Evolutionary conservation across 371 early-diverging fungal genomes (phyloP).

Genomic region (Zancudomyces culisetae): DNA sequence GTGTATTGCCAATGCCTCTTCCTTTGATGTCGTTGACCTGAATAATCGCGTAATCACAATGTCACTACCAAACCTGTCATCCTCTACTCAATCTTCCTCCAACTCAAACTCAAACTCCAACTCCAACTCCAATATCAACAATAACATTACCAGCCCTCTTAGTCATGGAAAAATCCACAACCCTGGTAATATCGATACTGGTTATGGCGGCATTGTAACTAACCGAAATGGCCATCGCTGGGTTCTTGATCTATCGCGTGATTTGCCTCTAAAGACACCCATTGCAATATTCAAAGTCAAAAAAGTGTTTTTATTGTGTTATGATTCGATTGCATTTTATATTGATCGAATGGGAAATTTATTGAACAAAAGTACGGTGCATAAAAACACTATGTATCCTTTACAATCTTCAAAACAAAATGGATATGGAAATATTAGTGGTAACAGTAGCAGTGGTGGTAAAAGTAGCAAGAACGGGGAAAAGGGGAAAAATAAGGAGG

Average conservation of each 20-base stretch:
- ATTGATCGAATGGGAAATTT: constrained; percentile 20
- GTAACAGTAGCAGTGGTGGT: too few relatives aligned
- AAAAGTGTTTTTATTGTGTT: constrained; percentile 30
- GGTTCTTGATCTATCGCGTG: constrained; percentile 13
- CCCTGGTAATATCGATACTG: constrained; percentile 51
- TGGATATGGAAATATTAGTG: too few relatives aligned
- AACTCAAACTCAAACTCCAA: too few relatives aligned
- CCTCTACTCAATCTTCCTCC: not conserved
- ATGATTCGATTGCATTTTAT: constrained; percentile 21
- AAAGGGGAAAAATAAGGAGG: too few relatives aligned
- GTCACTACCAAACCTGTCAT: constrained; percentile 1
- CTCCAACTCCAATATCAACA: too few relatives aligned
- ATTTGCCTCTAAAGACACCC: not conserved
- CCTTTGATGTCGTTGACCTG: constrained; percentile 2
- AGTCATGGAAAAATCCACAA: constrained; percentile 57
- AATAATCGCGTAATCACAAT: not conserved
- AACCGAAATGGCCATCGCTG: constrained; percentile 47
- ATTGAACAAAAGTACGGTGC: too few relatives aligned
- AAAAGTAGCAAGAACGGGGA: too few relatives aligned
- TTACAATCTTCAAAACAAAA: too few relatives aligned
- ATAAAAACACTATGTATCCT: too few relatives aligned
- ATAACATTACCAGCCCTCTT: constrained; percentile 20
- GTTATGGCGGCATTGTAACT: constrained; percentile 53
- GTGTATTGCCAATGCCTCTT: constrained; percentile 8
- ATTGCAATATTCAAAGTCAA: constrained; percentile 55